phyloP scores from a whole-genome alignment of 2,329 filamentous ascomycete species.

The Paecilomyces formosus region DNA sequence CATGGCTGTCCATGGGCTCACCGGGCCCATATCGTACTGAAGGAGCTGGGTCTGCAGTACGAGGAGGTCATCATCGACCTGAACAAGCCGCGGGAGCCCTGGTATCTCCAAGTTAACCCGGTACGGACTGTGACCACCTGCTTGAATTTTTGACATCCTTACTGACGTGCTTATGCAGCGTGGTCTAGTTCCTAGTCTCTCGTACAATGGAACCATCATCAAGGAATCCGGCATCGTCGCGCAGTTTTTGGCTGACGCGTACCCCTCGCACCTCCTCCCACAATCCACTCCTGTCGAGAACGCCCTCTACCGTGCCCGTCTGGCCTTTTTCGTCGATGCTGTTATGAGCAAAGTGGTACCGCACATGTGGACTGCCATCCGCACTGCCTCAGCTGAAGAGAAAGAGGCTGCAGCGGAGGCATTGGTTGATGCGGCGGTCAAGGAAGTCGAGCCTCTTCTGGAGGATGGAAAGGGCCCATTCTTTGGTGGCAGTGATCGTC shows the following conservation, averaged over 20 bases:
- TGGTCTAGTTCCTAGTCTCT: conserved; percentile 66
- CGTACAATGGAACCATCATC: conserved; percentile 62
- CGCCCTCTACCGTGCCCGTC: conserved; percentile 57
- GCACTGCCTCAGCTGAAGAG: conserved; percentile 43
- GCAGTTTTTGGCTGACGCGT: conserved; percentile 62
- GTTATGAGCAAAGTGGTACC: conserved; percentile 56
- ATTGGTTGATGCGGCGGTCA: conserved; percentile 51
- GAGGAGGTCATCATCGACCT: conserved; percentile 70
- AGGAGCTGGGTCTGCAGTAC: conserved; percentile 58
- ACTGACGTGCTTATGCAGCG: conserved; percentile 34
- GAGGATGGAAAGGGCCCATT: conserved; percentile 45
- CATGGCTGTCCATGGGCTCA: conserved; percentile 66
- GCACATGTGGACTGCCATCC: conserved; percentile 41
- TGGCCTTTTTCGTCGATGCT: conserved; percentile 66
- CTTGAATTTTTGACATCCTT: not conserved
- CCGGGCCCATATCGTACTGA: conserved; percentile 64
- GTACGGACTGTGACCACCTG: conserved; percentile 21
- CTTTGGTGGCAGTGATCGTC: conserved; percentile 55
- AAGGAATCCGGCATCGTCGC: conserved; percentile 67
- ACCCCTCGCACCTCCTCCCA: conserved; percentile 57
- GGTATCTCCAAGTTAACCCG: conserved; percentile 72
- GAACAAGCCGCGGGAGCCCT: conserved; percentile 57
- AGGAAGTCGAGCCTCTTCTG: conserved; percentile 68
- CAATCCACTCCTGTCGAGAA: conserved; percentile 48
- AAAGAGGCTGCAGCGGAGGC: conserved; percentile 42